These are phyloP conservation scores for Poa annua DNA, from an alignment of 176 grass and related monocot species.

Conservation along the genomic window DNA sequence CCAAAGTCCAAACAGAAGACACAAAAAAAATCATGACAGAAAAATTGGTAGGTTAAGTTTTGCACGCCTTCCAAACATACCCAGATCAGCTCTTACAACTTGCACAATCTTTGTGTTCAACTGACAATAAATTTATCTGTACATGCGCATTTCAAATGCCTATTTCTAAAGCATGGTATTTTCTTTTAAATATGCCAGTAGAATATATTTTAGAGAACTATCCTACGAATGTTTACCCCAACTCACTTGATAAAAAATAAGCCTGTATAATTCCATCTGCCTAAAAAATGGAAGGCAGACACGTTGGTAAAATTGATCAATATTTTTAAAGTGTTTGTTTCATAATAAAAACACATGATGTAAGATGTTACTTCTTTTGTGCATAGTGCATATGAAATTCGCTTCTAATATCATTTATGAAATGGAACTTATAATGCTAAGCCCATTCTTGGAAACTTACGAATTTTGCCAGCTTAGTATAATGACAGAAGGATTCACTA, in stretches of 20 bases:
- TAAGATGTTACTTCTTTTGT: not conserved
- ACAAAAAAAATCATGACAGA: not conserved
- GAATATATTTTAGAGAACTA: not conserved
- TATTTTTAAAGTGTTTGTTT: not conserved
- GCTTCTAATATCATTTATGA: not conserved
- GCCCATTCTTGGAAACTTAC: not conserved
- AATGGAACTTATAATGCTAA: not conserved
- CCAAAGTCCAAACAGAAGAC: not conserved
- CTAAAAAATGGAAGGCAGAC: not conserved
- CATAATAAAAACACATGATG: not conserved
- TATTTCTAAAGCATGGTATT: not conserved
- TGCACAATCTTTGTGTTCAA: not conserved
- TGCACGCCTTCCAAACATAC: not conserved
- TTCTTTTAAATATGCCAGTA: not conserved
- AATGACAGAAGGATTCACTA: not conserved
- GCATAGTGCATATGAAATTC: not conserved
- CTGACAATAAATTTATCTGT: not conserved
- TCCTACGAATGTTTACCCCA: not conserved
- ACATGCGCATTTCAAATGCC: not conserved
- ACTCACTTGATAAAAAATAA: not conserved
- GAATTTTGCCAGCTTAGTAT: not conserved
- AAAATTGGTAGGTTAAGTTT: not conserved
- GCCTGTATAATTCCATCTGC: not conserved
- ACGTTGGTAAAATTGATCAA: not conserved
- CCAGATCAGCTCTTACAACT: not conserved